Conservation (phyloP, 345 rosid species). For the thale cress (Arabidopsis thaliana) region DNA sequence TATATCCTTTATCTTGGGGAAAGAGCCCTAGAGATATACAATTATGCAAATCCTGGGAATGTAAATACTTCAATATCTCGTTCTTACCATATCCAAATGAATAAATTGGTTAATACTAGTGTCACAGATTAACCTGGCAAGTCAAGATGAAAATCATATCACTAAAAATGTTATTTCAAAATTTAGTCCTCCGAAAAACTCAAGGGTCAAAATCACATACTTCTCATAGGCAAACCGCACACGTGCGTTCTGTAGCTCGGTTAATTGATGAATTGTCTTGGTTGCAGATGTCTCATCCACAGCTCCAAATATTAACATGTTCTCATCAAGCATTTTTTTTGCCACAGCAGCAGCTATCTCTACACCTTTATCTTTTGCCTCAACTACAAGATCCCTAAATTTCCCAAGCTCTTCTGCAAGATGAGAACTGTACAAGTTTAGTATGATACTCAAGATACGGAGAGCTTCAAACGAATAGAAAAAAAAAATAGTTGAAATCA, state of each 20-base stretch:
- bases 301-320: constrained; percentile 73
- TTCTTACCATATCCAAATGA: constrained; percentile 81
- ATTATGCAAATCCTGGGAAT: not conserved
- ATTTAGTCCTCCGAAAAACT: not conserved
- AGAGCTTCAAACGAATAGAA: not conserved
- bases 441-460: not conserved
- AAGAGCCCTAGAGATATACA: not conserved
- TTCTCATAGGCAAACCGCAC: constrained; percentile 63
- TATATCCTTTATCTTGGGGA: not conserved
- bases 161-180: constrained; percentile 4
- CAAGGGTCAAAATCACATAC: constrained; percentile 45
- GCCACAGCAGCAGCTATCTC: constrained; percentile 57
- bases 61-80: constrained; percentile 12
- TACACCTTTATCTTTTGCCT: constrained; percentile 59
- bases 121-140: constrained; percentile 60
- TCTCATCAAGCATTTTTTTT: constrained; percentile 70
- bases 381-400: constrained; percentile 62
- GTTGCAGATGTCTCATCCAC: constrained; percentile 59
- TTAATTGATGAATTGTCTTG: constrained; percentile 55
- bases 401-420: constrained; percentile 74
- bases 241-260: constrained; percentile 63
- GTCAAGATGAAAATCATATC: constrained; percentile 32
- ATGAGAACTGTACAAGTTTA: constrained; percentile 8
- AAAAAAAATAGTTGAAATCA: not conserved
- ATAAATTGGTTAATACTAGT: constrained; percentile 64